Evolutionary conservation across 106 monocot genomes (phyloP), one percentile per base, ranked within the genome.

Genomic region (Dendrobium nobile): DNA sequence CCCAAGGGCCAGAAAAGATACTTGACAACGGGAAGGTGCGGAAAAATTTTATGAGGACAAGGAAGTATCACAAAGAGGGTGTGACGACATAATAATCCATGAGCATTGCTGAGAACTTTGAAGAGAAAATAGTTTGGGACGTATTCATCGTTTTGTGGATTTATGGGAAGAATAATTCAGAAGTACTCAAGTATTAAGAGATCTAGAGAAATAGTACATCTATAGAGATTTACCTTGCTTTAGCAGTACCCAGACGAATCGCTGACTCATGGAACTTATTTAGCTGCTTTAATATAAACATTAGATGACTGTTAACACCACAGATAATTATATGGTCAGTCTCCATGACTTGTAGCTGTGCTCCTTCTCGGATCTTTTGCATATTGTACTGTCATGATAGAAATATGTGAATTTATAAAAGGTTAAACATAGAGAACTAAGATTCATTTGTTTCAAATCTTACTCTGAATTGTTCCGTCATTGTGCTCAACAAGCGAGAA

Each of bases 391-490:
- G 86, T 77, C 55, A 82, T 75, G 17, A 84, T 26, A 31, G 8
- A 72, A 74, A 54, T 37, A 82, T 26, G 67, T 15, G 70, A 15
- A 82, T 41, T 72, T 20, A 73, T 27, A n/a, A 16, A 43, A 74
- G 42, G 19, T 44, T 8, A 74, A 43, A 43, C 41, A 74, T 74
- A 44, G 8, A 20, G 28, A 74, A 51, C 64, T 41, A 20, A 78
- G 4, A 64, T 77, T 67, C 47, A 55, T 7, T 24, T 65, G 27
- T 22, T 11, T 18, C 55, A n/a, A 84, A 85, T 83, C 87, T 83
- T 82, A 99, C 99, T 82, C 99, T 95, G 77, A 99, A 99, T 48
- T 99, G 99, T 84, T 99, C 99, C 10, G 93, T 90, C 87, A 88
- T 91, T 33, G 95, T 95, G 78, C 99, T 88, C 83, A 99, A 81